Evolutionary conservation across 2,329 filamentous ascomycete genomes (phyloP).

Genomic region (Xylaria sp.): DNA sequence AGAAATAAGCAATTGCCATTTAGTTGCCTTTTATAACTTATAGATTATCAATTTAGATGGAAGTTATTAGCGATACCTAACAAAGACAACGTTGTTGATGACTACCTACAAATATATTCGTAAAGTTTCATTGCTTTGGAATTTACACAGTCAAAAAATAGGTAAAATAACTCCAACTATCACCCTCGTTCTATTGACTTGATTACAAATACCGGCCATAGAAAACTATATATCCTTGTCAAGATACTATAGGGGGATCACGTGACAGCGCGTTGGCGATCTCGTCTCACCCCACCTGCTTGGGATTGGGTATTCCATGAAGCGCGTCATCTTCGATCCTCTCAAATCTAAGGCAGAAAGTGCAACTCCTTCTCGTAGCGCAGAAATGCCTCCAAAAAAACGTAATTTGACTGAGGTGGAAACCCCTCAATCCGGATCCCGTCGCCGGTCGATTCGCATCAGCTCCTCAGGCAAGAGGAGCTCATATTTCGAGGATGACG

Average conservation of each 20-base stretch:
- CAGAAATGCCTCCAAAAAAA: conserved; percentile 42
- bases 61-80: no score
- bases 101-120: no score
- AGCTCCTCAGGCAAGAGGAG: conserved; percentile 59
- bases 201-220: no score
- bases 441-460: conserved; percentile 57
- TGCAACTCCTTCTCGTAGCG: neutral
- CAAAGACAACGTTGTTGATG: no score
- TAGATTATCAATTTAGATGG: no score
- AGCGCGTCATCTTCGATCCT: conserved; percentile 16
- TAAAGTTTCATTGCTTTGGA: no score
- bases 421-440: conserved; percentile 28
- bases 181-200: no score
- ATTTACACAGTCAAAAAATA: no score
- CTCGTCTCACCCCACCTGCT: neutral
- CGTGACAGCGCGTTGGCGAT: conserved; percentile 36
- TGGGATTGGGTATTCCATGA: neutral
- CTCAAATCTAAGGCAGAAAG: neutral
- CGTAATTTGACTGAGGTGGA: conserved; percentile 32
- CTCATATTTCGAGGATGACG: conserved; percentile 60
- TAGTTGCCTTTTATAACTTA: no score
- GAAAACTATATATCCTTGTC: neutral
- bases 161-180: no score
- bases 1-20: no score
- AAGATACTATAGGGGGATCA: conserved; percentile 27